Base-by-base conservation (phyloP, 306 rosid species). In the Lathyrus sativus region DNA sequence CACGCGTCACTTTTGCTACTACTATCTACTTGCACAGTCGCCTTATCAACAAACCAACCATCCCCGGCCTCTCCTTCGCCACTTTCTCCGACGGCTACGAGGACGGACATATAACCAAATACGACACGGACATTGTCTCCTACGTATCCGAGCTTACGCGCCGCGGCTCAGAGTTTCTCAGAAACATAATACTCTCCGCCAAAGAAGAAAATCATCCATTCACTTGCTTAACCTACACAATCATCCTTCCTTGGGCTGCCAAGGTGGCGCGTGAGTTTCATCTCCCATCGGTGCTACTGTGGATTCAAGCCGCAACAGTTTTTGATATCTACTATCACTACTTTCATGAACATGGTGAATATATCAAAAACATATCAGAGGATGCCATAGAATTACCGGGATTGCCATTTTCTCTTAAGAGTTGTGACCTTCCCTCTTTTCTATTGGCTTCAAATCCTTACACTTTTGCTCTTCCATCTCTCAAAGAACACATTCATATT, bases 71-170 rank as follows among this genome's bases (percentile, higher is more conserved):
- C 37, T 19, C 83, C 43, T 39, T 76, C 11, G 74, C 72, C 49
- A 8, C 61, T 14, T 74, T 80, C 79, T 80, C 85, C 3, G 89
- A 82, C n/a, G 88, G 86, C 60, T 57, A 41, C 4, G 89, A 85
- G 62, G 80, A 83, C 2, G 84, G 77, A 6, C 6, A 14, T 62
- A 51, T 8, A 0, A 0, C 7, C 9, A 7, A 1, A 4, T 29
- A 2, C 5, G 57, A 62, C 15, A 0, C 11, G 31, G 6, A 13
- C 1, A 0, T 18, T 0, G 0, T 2, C 1, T n/a, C 9, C 48
- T 76, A 71, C 82, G 2, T 71, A 3, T 72, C 71, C 1, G 83
- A 82, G 65, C 10, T 85, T 4, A 42, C 7, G 44, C 76, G 77
- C 2, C 75, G 74, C 5, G 80, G 86, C 17, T 51, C 82, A 3